phyloP scores from a whole-genome alignment of 306 rosid species.

The Cicer cuneatum region DNA sequence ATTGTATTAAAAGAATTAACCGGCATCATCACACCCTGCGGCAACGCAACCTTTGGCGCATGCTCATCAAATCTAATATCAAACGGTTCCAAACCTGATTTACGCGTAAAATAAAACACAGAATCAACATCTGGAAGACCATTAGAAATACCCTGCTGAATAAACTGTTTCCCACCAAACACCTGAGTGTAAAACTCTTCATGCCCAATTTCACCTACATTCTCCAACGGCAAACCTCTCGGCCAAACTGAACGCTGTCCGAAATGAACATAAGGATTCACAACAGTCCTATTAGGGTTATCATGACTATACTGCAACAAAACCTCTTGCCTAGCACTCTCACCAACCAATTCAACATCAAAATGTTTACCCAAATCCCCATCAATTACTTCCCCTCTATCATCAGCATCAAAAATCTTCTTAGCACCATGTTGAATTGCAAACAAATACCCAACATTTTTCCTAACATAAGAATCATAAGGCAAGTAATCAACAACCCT shows the following conservation, averaged over 20 bases:
- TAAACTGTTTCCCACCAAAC: slow-evolving; percentile 90
- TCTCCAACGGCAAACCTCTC: slow-evolving; percentile 92
- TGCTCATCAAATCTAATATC: slow-evolving; percentile 83
- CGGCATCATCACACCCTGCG: slow-evolving; percentile 92
- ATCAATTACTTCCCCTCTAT: slow-evolving; percentile 88
- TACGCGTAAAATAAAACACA: slow-evolving; percentile 89
- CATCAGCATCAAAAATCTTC: slow-evolving; percentile 92
- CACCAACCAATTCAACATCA: slow-evolving; percentile 86
- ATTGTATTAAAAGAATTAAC: slow-evolving; percentile 88
- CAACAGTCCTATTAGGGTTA: slow-evolving; percentile 77
- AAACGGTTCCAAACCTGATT: slow-evolving; percentile 77
- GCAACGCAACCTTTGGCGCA: slow-evolving; percentile 90
- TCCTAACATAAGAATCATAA: slow-evolving; percentile 89
- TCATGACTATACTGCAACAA: slow-evolving; percentile 89
- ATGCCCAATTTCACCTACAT: slow-evolving; percentile 84
- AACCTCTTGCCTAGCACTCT: slow-evolving; percentile 81
- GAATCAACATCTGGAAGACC: slow-evolving; percentile 99
- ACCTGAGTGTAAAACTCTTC: slow-evolving; percentile 90
- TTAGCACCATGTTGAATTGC: slow-evolving; percentile 96
- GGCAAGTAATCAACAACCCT: slow-evolving; percentile 85
- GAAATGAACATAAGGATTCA: slow-evolving; percentile 91
- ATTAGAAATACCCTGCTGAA: slow-evolving; percentile 91
- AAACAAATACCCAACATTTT: slow-evolving; percentile 88
- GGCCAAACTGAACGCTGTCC: slow-evolving; percentile 99
- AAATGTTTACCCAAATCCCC: slow-evolving; percentile 91